Evolutionary conservation across 2,329 filamentous ascomycete genomes (phyloP), one percentile per base, ranked within the genome.

Genomic region (Clonostachys sp.): DNA sequence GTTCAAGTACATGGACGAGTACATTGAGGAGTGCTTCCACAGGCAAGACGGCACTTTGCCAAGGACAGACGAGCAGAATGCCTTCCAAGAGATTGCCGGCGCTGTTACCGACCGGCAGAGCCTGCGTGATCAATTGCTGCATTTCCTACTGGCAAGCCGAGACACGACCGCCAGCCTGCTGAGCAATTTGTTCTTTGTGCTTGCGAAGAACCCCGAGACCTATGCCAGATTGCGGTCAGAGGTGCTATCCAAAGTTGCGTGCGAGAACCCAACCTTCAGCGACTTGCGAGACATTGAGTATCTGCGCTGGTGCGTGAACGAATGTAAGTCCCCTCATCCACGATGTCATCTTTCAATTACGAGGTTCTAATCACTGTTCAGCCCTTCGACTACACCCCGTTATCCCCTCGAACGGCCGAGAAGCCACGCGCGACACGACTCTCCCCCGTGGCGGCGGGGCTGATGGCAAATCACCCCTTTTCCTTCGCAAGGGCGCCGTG

Each of bases 291-390:
- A 70, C 34, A 67, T 81, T 59, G 74, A 71, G 49, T 83, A 82
- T 50, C 59, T 84, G 45, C 74, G 73, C 52, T 78, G 70, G 64
- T 77, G 75, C 34, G 53, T 83, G 48, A 78, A 82, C 50, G 80
- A 83, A 61, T 74, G 78, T 80, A 64, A 65, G 66, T 30, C 24
- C 9, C 9, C 24, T 33, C 14, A 46, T 38, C 17, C 24, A 30
- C 9, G 8, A 30, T 10, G 8, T 10, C 10, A 30, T 17, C n/a
- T 24, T 34, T 24, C 12, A 13, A 6, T 39, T 39, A 17, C 18
- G 14, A 43, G n/a, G 24, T 30, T 33, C 50, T 51, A 20, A 47
- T 40, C 41, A 12, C 45, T 38, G 10, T 41, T 13, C 13, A 66
- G 70, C 73, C 14, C 66, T 80, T 5, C 71, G 77, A 16, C 58